These are phyloP conservation scores for Scolecobasidium constrictum DNA, from an alignment of 2,329 filamentous ascomycete genomes.

Conservation along the genomic window DNA sequence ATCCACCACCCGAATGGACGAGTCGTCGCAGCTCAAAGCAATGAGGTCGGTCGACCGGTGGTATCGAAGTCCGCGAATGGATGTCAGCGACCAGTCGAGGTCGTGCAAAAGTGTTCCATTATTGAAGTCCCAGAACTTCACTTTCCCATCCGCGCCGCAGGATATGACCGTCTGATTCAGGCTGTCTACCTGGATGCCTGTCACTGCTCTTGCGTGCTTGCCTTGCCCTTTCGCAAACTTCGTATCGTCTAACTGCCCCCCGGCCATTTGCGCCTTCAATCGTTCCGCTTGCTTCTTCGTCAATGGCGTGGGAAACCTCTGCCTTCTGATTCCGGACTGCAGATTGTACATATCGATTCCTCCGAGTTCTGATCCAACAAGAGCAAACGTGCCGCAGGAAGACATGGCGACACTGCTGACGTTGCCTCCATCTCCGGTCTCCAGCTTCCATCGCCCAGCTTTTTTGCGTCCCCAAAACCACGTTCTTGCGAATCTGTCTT, in stretches of 20 bases:
- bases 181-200: slow-evolving; percentile 79
- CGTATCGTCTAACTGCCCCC: slow-evolving; percentile 32
- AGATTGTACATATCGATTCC: slow-evolving; percentile 93
- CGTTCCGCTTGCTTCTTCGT: slow-evolving; percentile 71
- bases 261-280: slow-evolving; percentile 48
- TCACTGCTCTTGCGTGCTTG: slow-evolving; percentile 72
- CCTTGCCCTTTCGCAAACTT: slow-evolving; percentile 43
- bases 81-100: slow-evolving; percentile 68
- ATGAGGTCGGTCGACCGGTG: slow-evolving; percentile 76
- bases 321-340: slow-evolving; percentile 81
- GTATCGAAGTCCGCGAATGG: slow-evolving; percentile 67
- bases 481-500: slow-evolving; percentile 75
- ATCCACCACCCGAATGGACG: slow-evolving; percentile 80
- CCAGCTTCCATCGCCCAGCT: slow-evolving; percentile 85
- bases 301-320: slow-evolving; percentile 72
- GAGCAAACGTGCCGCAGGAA: slow-evolving; percentile 83
- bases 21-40: slow-evolving; percentile 80
- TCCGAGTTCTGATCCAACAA: slow-evolving; percentile 75
- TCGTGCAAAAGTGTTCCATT: slow-evolving; percentile 70
- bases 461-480: slow-evolving; percentile 98
- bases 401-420: slow-evolving; percentile 80
- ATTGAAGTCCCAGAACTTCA: slow-evolving; percentile 97
- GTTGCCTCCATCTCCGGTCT: slow-evolving; percentile 71
- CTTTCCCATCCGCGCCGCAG: slow-evolving; percentile 77
- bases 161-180: slow-evolving; percentile 79